Evolutionary conservation across 306 rosid genomes (phyloP).

Genomic region (Datisca glomerata): DNA sequence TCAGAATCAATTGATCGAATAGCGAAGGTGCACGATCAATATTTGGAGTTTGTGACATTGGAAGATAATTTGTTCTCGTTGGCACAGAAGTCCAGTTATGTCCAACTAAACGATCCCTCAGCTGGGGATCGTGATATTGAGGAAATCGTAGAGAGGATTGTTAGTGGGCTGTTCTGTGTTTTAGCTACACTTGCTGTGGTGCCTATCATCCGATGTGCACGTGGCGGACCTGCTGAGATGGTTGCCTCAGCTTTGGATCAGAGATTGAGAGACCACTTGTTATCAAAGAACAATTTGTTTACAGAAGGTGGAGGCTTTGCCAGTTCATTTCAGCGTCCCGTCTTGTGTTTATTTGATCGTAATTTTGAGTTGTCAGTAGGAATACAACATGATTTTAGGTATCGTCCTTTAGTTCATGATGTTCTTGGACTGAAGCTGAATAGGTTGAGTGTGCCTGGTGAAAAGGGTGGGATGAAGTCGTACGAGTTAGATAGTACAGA

Average conservation of each 20-base stretch:
- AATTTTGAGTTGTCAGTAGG: slow-evolving; percentile 86
- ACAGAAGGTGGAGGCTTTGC: slow-evolving; percentile 56
- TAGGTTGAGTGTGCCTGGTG: slow-evolving; percentile 76
- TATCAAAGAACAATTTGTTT: slow-evolving; percentile 79
- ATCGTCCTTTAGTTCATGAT: slow-evolving; percentile 82
- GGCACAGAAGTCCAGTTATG: slow-evolving; percentile 57
- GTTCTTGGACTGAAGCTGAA: slow-evolving; percentile 79
- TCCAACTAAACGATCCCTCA: slow-evolving; percentile 80
- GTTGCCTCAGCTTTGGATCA: slow-evolving; percentile 88
- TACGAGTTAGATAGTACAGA: slow-evolving; percentile 78
- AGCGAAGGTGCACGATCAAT: slow-evolving; percentile 91
- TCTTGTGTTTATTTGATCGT: slow-evolving; percentile 81
- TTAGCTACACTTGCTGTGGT: slow-evolving; percentile 80
- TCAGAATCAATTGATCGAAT: slow-evolving; percentile 63
- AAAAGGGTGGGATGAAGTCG: slow-evolving; percentile 85
- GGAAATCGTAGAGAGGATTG: slow-evolving; percentile 74
- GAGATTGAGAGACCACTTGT: slow-evolving; percentile 77
- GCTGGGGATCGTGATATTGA: slow-evolving; percentile 93
- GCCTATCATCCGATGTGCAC: slow-evolving; percentile 71
- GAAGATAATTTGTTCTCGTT: slow-evolving; percentile 81
- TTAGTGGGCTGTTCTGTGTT: slow-evolving; percentile 65
- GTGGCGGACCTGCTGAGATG: slow-evolving; percentile 97
- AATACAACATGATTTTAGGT: slow-evolving; percentile 90
- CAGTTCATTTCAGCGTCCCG: slow-evolving; percentile 80
- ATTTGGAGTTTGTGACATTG: slow-evolving; percentile 75